phyloP scores from a whole-genome alignment of 352 stramenopile species.

The Phytophthora sp. region DNA sequence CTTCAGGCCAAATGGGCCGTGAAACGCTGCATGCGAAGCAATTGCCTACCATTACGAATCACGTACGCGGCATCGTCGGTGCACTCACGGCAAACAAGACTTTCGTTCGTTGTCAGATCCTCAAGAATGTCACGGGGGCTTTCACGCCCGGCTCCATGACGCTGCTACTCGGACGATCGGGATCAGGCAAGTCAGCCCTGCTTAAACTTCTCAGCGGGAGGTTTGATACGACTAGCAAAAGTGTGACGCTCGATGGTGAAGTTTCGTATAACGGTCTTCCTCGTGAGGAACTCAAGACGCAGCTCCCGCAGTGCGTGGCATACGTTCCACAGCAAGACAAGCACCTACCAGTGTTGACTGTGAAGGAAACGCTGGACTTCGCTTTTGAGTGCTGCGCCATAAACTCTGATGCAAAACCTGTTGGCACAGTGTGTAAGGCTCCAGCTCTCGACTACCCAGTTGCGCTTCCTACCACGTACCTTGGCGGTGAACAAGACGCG shows the following conservation, averaged over 20 bases:
- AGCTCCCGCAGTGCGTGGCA: constrained; percentile 51
- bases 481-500: constrained; percentile 43
- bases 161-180: constrained; percentile 53
- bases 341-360: constrained; percentile 88
- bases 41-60: constrained; percentile 58
- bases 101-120: constrained; percentile 46
- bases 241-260: constrained; percentile 35
- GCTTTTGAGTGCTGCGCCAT: constrained; percentile 84
- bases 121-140: constrained; percentile 44
- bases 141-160: constrained; percentile 57
- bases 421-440: constrained; percentile 30
- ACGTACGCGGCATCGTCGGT: constrained; percentile 42
- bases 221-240: constrained; percentile 22
- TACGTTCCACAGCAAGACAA: constrained; percentile 70
- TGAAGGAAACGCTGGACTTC: constrained; percentile 94
- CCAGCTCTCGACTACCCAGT: constrained; percentile 26
- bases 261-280: constrained; percentile 52
- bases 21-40: constrained; percentile 44
- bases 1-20: constrained; percentile 31
- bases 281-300: constrained; percentile 27
- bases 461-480: constrained; percentile 32
- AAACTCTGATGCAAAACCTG: constrained; percentile 18
- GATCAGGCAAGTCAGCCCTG: constrained; percentile 55
- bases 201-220: constrained; percentile 51
- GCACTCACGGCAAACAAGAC: constrained; percentile 45